Evolutionary conservation across 148 eudicot genomes (phyloP).

Genomic region (Bassia scoparia): DNA sequence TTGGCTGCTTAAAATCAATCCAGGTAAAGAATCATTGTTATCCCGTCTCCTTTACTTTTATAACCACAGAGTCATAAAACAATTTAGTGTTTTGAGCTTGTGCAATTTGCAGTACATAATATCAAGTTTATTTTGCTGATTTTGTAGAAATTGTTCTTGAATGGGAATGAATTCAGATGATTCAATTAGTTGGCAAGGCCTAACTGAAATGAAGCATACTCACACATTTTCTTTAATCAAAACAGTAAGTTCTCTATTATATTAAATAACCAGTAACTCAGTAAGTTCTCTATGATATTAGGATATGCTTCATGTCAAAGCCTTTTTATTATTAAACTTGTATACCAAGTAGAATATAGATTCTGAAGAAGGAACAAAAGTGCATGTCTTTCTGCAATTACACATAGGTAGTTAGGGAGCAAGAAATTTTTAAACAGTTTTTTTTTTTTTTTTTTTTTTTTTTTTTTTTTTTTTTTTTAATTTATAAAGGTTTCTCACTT

Average conservation of each 20-base stretch:
- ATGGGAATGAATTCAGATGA: slow-evolving; percentile 54
- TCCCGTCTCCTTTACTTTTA: neutral
- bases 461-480: neutral
- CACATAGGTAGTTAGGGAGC: no score
- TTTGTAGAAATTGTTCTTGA: slow-evolving; percentile 72
- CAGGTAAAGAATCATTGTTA: slow-evolving; percentile 38
- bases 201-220: slow-evolving; percentile 54
- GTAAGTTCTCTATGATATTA: neutral
- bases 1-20: slow-evolving; percentile 43
- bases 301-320: neutral
- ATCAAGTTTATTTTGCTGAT: slow-evolving; percentile 20
- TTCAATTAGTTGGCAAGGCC: slow-evolving; percentile 70
- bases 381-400: no score
- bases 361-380: no score
- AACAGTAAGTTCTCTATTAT: slow-evolving; percentile 73
- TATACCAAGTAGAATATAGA: no score
- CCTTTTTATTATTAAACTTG: no score
- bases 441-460: no score
- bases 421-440: no score
- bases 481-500: neutral
- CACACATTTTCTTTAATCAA: slow-evolving; percentile 55
- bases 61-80: neutral
- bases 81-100: neutral
- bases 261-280: no score
- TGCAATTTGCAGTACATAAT: neutral